A percentile compares a stretch with the other conserved stretches of the same genome.
Evolutionary conservation across 106 monocot genomes (phyloP).

Genomic region (Dendrobium officinale): DNA sequence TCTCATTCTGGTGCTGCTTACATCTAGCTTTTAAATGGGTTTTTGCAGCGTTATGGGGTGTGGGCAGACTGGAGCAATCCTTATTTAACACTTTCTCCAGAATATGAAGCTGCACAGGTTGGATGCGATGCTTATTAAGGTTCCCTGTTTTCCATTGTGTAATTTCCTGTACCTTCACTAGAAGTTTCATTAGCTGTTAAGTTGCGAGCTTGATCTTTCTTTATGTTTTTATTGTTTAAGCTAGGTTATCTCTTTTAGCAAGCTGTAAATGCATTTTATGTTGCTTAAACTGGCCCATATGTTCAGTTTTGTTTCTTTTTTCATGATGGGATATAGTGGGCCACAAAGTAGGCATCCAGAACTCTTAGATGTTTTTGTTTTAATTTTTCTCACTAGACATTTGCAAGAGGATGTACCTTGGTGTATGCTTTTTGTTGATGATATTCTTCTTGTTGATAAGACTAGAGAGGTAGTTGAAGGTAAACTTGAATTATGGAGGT

Average conservation of each 20-base stretch:
- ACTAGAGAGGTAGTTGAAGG: too few species aligned
- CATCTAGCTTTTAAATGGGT: not conserved
- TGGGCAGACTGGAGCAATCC: constrained; percentile 96
- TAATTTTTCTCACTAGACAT: too few species aligned
- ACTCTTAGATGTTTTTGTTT: too few species aligned
- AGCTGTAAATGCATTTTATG: not conserved
- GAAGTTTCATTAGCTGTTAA: not conserved
- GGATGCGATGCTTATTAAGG: not conserved
- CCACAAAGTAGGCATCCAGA: not conserved
- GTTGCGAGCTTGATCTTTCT: not conserved
- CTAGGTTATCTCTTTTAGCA: not conserved
- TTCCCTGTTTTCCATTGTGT: not conserved
- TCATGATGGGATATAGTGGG: not conserved
- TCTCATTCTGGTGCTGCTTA: not conserved
- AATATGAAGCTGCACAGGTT: constrained; percentile 99
- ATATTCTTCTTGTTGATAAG: too few species aligned
- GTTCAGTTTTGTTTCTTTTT: not conserved
- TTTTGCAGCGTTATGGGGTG: constrained; percentile 77
- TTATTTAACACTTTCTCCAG: constrained; percentile 91
- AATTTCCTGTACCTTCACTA: not conserved
- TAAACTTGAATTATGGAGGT: too few species aligned
- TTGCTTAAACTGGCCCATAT: not conserved
- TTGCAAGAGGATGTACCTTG: too few species aligned
- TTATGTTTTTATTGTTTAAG: not conserved
- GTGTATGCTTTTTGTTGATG: too few species aligned